These are phyloP conservation scores for Asclepias syriaca DNA, from an alignment of 257 asterid species.

Conservation along the genomic window DNA sequence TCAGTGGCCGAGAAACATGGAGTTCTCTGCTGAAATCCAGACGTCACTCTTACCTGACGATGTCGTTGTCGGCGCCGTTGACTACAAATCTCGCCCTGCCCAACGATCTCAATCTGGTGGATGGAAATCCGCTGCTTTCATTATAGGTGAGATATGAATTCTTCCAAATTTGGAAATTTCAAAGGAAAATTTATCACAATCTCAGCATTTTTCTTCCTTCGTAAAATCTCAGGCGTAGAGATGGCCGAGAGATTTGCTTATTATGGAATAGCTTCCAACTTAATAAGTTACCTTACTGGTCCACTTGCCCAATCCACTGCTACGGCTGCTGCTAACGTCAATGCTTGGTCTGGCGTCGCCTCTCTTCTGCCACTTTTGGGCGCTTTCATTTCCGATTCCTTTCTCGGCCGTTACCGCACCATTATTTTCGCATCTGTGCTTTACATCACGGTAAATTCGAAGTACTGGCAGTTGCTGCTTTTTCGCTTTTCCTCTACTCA, in stretches of 20 bases:
- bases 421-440: neutral
- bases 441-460: neutral
- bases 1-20: neutral
- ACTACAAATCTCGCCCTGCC: conserved; percentile 12
- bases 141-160: neutral
- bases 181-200: neutral
- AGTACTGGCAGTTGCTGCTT: neutral
- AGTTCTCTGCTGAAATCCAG: neutral
- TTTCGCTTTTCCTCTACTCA: neutral
- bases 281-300: neutral
- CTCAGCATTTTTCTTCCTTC: neutral
- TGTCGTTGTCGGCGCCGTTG: conserved; percentile 18
- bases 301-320: conserved; percentile 1
- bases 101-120: neutral
- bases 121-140: neutral
- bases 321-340: neutral
- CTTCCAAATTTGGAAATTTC: neutral
- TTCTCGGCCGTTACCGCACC: neutral
- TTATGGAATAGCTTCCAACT: conserved; percentile 2
- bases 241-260: neutral
- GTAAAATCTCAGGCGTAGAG: neutral
- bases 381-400: neutral
- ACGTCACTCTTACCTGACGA: conserved; percentile 13
- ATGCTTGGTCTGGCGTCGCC: neutral
- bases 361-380: conserved; percentile 2